Evolutionary conservation across 805 yeast genomes (phyloP).

Genomic region (Kuraishia piskuri): DNA sequence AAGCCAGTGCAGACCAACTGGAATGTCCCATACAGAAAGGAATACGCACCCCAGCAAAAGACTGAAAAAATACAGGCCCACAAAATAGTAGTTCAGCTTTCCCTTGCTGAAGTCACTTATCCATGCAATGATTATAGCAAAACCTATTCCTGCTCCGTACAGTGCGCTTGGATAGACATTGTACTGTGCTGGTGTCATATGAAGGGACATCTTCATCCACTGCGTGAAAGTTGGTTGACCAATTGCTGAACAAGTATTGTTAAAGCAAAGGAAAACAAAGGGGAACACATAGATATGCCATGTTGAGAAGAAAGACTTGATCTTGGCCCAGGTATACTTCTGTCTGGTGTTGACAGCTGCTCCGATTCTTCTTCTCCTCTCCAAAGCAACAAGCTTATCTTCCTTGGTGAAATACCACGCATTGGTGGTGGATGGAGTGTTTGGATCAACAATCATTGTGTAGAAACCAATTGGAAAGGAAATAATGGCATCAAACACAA

Average conservation of each 20-base stretch:
- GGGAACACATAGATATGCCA: constrained; percentile 44
- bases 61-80: constrained; percentile 27
- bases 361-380: constrained; percentile 32
- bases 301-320: constrained; percentile 32
- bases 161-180: constrained; percentile 33
- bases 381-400: constrained; percentile 37
- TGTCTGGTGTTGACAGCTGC: constrained; percentile 28
- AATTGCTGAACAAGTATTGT: constrained; percentile 26
- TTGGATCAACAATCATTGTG: constrained; percentile 33
- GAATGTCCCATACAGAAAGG: constrained; percentile 39
- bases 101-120: constrained; percentile 25
- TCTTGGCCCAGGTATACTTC: constrained; percentile 29
- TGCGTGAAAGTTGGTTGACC: constrained; percentile 33
- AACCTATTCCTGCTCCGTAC: constrained; percentile 29
- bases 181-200: constrained; percentile 24
- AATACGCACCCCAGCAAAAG: constrained; percentile 32
- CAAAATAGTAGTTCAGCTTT: constrained; percentile 28
- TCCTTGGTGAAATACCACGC: constrained; percentile 32
- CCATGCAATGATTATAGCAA: constrained; percentile 26
- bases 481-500: constrained; percentile 34
- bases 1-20: constrained; percentile 40
- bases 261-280: constrained; percentile 26
- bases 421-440: constrained; percentile 34
- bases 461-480: constrained; percentile 29
- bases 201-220: constrained; percentile 31